Base-by-base conservation (phyloP, 1,139 yeast species). In the Geotrichum candidum region DNA sequence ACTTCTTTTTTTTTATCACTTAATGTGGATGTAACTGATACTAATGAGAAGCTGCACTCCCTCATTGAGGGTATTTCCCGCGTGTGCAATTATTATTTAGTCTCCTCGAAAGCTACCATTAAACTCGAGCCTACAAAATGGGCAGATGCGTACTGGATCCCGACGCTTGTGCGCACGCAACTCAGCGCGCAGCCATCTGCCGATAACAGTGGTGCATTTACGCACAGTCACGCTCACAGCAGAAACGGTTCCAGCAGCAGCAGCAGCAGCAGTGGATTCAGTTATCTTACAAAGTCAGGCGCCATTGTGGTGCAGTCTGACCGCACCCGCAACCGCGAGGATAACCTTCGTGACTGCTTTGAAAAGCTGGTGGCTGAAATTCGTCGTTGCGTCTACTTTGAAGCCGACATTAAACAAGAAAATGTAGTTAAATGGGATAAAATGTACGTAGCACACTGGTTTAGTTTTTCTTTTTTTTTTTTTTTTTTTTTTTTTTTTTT, bases 71-170 rank as follows among this genome's bases (percentile, higher is more conserved):
- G 31, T 27, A 18, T 27, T 27, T 27, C 31, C 6, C 6, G 3
- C 31, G 3, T 45, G n/a, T 25, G 3, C 22, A 55, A 27, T 45
- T 18, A 18, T 23, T 41, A 4, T 13, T 23, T 18, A 55, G 72
- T 74, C 50, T 74, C 73, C 60, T 68, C 94, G 2, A 91, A 91
- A 69, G 96, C 95, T 2, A 84, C 94, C 0, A 73, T 92, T 13
- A 77, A 84, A 2, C 70, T 90, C 65, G 71, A 73, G 4, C 72
- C 79, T 0, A 73, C 76, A 1, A 73, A 77, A 53, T 83, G 92
- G 84, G 76, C 80, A 10, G 68, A 73, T 1, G 80, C 84, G 23
- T 68, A 68, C 6, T 89, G 96, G 95, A 80, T 91, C 1, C 95
- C 96, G 3, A 6, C 31, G 31, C 31, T 27, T 27, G 31, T 27